Base-by-base conservation (phyloP, 441 rosid species). In the Metrosideros polymorpha region DNA sequence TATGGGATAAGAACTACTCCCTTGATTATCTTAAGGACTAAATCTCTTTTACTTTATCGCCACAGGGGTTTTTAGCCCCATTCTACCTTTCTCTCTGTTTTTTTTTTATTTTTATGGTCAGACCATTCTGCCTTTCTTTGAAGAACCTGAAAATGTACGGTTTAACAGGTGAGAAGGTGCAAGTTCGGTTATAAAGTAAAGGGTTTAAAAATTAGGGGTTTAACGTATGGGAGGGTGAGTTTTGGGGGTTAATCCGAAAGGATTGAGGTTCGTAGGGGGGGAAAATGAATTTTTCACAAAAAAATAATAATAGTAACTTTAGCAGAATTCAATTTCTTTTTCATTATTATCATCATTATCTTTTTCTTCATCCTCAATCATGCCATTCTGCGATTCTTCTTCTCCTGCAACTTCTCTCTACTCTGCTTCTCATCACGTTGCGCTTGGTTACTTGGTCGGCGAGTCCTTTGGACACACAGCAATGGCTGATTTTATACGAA, bases 241-340 rank as follows among this genome's bases (percentile, higher is more conserved):
- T 54, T 54, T 24, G 57, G 47, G 7, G 79, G 4, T 71, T 12
- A 71, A 22, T 35, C 47, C 6, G 79, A 39, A 71, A 39, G 47
- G 17, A 71, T 6, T 4, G 79, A 35, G 15, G 79, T 5, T 66
- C 4, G 45, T 12, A 6, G 79, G 79, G 3, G 66, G 45, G 47
- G n/a, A 3, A 71, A 24, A 3, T 63, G 47, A 71, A 71, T 5
- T 71, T 71, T 39, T 12, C 45, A 35, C 45, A 66, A 35, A 32
- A 59, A 9, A 2, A 6, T 6, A 66, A 39, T 3, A 1, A 1
- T 10, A 22, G 10, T 6, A 3, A 35, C 3, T 24, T 1, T 5
- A n/a, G n/a, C n/a, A n/a, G n/a, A n/a, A n/a, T n/a, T n/a, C n/a
- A n/a, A n/a, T 22, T 3, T 39, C 47, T 22, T 22, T 71, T 19